Evolutionary conservation across 148 eudicot genomes (phyloP).

Genomic region (Diospyros lotus): DNA sequence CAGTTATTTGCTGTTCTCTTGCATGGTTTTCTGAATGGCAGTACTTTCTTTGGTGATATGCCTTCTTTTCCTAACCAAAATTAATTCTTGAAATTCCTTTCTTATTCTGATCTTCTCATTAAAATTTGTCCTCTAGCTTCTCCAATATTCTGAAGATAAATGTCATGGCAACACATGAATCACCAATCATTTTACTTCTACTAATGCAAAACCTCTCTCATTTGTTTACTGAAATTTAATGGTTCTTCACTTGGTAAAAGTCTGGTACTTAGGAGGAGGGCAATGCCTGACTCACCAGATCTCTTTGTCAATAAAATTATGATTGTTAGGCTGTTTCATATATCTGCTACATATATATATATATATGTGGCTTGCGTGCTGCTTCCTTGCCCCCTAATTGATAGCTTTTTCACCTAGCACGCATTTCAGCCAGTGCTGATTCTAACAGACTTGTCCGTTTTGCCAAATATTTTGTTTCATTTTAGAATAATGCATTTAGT

Average conservation of each 20-base stretch:
- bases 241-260: background rate
- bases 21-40: background rate
- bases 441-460: background rate
- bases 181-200: background rate
- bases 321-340: background rate
- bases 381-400: background rate
- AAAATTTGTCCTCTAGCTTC: slow-evolving; percentile 1
- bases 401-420: background rate
- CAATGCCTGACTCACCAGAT: too few relatives aligned
- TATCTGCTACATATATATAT: background rate
- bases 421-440: background rate
- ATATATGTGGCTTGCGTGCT: background rate
- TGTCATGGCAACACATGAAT: background rate
- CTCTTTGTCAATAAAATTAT: background rate
- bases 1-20: background rate
- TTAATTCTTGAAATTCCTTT: background rate
- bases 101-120: background rate
- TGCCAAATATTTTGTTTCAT: background rate
- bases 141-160: background rate
- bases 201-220: background rate
- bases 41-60: background rate
- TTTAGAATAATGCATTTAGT: background rate
- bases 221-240: background rate
- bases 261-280: background rate
- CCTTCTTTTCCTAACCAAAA: background rate